Evolutionary conservation across 1,284 basidiomycete species (phyloP).

Genomic region (Ustilago curta): DNA sequence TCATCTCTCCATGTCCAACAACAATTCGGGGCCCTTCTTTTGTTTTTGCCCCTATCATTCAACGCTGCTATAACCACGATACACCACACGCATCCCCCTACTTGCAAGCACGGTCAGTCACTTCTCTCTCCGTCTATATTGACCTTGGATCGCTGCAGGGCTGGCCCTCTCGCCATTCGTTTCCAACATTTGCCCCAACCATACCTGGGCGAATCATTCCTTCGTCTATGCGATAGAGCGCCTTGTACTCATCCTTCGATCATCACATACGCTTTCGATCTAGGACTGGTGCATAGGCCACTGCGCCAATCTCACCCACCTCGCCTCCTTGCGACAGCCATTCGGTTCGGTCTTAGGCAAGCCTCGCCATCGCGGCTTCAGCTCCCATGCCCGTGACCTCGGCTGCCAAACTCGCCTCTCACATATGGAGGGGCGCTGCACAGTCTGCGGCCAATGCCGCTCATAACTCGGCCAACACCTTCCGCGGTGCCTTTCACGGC

Average conservation of each 20-base stretch:
- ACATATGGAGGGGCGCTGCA: constrained; percentile 57
- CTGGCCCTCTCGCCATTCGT: neutral
- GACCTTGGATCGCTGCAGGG: constrained; percentile 12
- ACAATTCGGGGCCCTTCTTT: neutral
- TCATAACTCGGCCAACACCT: constrained; percentile 55
- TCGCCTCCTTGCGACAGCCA: neutral
- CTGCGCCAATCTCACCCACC: neutral
- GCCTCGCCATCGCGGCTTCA: constrained; percentile 25
- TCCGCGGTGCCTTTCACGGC: constrained; percentile 53
- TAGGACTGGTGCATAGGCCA: constrained; percentile 10
- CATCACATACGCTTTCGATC: neutral
- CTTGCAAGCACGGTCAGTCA: constrained; percentile 14
- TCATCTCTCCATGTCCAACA: neutral
- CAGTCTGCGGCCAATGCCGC: constrained; percentile 57
- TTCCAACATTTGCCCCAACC: no score
- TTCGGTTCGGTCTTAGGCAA: constrained; percentile 21
- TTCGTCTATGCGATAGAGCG: neutral
- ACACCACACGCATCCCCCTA: neutral
- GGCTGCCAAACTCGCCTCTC: constrained; percentile 59
- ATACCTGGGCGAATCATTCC: neutral
- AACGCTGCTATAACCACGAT: neutral
- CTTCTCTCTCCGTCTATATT: neutral
- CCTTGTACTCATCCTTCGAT: neutral
- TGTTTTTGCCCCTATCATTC: neutral
- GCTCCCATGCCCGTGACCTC: constrained; percentile 52